Percentiles rank a stretch among this genome's conserved stretches.
Evolutionary conservation across 371 early-diverging fungal species (phyloP).

Genomic region (Nematocida sp.): DNA sequence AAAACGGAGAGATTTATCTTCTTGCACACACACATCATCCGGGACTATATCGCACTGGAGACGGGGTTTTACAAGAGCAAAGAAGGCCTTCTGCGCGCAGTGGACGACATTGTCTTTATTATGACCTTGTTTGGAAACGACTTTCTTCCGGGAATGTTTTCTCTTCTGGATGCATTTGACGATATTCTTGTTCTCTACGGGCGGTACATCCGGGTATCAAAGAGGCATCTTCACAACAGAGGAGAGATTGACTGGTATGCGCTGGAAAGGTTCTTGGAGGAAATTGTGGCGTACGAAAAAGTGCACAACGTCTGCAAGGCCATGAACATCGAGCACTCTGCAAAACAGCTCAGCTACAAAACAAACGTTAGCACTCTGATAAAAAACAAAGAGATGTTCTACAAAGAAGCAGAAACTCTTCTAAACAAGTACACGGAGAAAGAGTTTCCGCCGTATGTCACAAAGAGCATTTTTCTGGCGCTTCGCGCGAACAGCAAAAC

Average conservation of each 20-base stretch:
- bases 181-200: background rate
- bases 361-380: too few relatives aligned
- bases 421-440: background rate
- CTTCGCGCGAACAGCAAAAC: background rate
- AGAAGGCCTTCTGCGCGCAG: background rate
- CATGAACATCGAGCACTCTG: background rate
- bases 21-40: slow-evolving; percentile 2
- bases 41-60: slow-evolving; percentile 1
- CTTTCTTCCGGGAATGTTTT: background rate
- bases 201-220: background rate
- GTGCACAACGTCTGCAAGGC: background rate
- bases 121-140: slow-evolving; percentile 18
- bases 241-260: slow-evolving; percentile 5
- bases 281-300: background rate
- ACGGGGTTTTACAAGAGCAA: background rate
- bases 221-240: background rate
- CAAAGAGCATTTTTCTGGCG: background rate
- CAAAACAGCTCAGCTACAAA: background rate
- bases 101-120: slow-evolving; percentile 7
- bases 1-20: background rate
- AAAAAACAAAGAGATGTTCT: background rate
- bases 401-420: background rate
- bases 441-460: background rate
- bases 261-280: background rate
- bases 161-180: background rate